Evolutionary conservation across 2,329 filamentous ascomycete genomes (phyloP), one percentile per base, ranked within the genome.

Genomic region (Colletotrichum euphorbiae): DNA sequence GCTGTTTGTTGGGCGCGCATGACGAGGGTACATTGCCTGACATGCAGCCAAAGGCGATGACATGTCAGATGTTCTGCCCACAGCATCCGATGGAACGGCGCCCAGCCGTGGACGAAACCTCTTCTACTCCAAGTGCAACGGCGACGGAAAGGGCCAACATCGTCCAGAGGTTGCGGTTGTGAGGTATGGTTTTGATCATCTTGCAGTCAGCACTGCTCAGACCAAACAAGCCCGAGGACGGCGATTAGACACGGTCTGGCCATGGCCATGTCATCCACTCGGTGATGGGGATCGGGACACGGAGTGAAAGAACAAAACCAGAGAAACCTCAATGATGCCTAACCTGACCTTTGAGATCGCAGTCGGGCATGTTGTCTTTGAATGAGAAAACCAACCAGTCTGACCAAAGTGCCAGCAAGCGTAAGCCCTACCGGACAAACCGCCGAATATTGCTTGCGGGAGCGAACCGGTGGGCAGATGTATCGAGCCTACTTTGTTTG

Each of bases 11-110:
- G n/a, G n/a, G n/a, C n/a, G n/a, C n/a, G n/a, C n/a, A n/a, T n/a
- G n/a, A n/a, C n/a, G n/a, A 17, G 48, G 46, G 17, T 48, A 51
- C 13, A 64, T 28, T 36, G 46, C 38, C 43, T 58, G 8, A 15
- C 8, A 45, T 51, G 54, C 54, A 40, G 40, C 45, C 54, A n/a
- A n/a, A n/a, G 38, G 24, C 59, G 28, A 40, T 57, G 59, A 45
- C 52, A 65, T 48, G 38, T 40, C 54, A 55, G 54, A 58, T 59
- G 40, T 65, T 65, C 54, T 64, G 60, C 54, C 54, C 40, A 21
- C 21, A 21, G 38, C 28, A 55, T 64, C 46, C 40, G 60, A 68
- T 59, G 60, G 48, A 59, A 54, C 31, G 46, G 61, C 54, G 42
- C 46, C 60, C 60, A 45, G 58, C 51, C 58, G 40, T 45, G 50